A percentile compares a stretch with the other conserved stretches of the same genome.
Evolutionary conservation across 129 eudicot genomes (phyloP).

Genomic region (Lactuca saligna): DNA sequence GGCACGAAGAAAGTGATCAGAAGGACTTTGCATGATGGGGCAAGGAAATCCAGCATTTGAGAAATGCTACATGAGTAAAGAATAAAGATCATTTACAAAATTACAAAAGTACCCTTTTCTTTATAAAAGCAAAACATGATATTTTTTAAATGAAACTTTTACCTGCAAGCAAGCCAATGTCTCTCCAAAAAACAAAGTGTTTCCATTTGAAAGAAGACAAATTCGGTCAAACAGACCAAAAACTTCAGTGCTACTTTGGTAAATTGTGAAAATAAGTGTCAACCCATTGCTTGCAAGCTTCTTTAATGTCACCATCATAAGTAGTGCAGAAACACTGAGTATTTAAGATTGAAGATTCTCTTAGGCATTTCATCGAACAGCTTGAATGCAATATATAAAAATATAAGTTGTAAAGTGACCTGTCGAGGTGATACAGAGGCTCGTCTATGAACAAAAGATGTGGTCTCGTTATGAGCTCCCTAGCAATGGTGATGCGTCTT

Average conservation of each 20-base stretch:
- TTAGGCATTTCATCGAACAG: background rate
- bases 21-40: constrained; percentile 99
- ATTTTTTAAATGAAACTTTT: background rate
- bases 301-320: constrained; percentile 94
- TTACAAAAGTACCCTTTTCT: background rate
- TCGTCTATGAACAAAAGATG: constrained; percentile 76
- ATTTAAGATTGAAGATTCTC: background rate
- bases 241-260: constrained; percentile 97
- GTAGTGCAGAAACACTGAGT: constrained; percentile 83
- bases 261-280: constrained; percentile 77
- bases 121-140: background rate
- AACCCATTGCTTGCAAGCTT: constrained; percentile 88
- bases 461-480: constrained; percentile 89
- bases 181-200: constrained; percentile 90
- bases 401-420: constrained; percentile 38
- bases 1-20: constrained; percentile 94
- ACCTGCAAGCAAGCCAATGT: constrained; percentile 98
- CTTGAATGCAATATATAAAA: background rate
- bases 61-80: constrained; percentile 60
- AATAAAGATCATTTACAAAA: constrained; percentile 8
- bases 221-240: constrained; percentile 92
- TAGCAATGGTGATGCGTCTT: constrained; percentile 80
- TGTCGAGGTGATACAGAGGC: constrained; percentile 92
- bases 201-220: constrained; percentile 92
- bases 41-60: constrained; percentile 98